Conservation (phyloP, 2,329 filamentous ascomycete species). For the Alternaria gansuensis region DNA sequence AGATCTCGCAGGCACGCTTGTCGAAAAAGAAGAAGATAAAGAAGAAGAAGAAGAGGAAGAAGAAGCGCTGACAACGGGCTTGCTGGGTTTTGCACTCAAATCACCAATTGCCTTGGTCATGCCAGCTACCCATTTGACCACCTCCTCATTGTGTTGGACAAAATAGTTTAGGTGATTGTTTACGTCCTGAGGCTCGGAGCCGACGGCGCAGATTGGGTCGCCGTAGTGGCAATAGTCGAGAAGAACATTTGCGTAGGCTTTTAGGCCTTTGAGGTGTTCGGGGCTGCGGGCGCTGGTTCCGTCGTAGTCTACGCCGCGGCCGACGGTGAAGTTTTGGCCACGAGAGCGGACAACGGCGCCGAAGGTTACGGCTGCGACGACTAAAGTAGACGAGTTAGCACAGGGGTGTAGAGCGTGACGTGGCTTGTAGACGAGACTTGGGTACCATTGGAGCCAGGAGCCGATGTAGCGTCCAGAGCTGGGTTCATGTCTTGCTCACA, state of each 20-base stretch:
- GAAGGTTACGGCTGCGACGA: constrained; percentile 39
- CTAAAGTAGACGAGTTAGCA: constrained; percentile 20
- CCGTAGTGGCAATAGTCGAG: constrained; percentile 70
- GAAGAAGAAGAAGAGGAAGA: not conserved
- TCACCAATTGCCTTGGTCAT: constrained; percentile 28
- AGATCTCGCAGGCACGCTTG: constrained; percentile 15
- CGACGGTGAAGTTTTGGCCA: constrained; percentile 38
- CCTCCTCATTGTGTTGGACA: constrained; percentile 36
- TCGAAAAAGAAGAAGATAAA: not conserved
- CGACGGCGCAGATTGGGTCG: constrained; percentile 70
- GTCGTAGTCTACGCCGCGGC: constrained; percentile 34
- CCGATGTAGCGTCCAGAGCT: constrained; percentile 29
- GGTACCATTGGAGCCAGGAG: constrained; percentile 35
- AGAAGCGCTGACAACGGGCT: constrained; percentile 14
- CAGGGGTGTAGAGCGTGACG: not conserved
- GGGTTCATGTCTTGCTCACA: constrained; percentile 36
- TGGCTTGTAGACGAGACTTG: not conserved
- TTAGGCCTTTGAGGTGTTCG: constrained; percentile 28
- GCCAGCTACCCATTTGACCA: constrained; percentile 28
- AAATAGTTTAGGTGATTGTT: constrained; percentile 68
- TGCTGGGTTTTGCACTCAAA: constrained; percentile 26
- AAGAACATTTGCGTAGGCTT: constrained; percentile 54
- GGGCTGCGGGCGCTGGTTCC: constrained; percentile 34
- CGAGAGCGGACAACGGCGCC: constrained; percentile 37
- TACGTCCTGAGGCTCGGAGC: constrained; percentile 61